Conservation (phyloP, 768 basidiomycete species). For the Cyclocybe aegerita region DNA sequence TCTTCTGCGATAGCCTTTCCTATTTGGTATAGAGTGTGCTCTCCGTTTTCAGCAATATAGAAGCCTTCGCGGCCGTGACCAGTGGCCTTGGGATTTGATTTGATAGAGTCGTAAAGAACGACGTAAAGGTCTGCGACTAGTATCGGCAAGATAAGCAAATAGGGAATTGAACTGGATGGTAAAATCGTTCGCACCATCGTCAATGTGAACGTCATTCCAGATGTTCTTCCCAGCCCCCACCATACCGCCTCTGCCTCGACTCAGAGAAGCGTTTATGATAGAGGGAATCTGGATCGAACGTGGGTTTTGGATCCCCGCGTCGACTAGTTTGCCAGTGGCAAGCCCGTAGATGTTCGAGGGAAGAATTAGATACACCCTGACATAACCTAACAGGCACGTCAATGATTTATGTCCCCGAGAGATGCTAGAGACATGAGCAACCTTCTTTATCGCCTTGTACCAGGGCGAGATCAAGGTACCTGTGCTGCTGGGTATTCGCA, state of each 20-base stretch:
- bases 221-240: slow-evolving; percentile 55
- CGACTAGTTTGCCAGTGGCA: slow-evolving; percentile 44
- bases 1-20: slow-evolving; percentile 36
- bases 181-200: slow-evolving; percentile 38
- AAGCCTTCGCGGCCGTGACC: slow-evolving; percentile 50
- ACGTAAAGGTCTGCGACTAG: slow-evolving; percentile 44
- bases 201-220: slow-evolving; percentile 56
- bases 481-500: slow-evolving; percentile 41
- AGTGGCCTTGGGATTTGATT: slow-evolving; percentile 22
- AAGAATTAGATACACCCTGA: slow-evolving; percentile 47
- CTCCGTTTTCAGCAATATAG: slow-evolving; percentile 55
- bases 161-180: neutral
- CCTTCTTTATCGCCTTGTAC: slow-evolving; percentile 49
- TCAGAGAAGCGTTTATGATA: slow-evolving; percentile 44
- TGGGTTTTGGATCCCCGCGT: slow-evolving; percentile 51
- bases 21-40: slow-evolving; percentile 44
- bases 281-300: slow-evolving; percentile 52
- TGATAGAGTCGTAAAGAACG: slow-evolving; percentile 38
- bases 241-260: slow-evolving; percentile 49
- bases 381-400: slow-evolving; percentile 35
- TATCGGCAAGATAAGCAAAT: neutral
- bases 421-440: slow-evolving; percentile 11
- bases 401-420: neutral
- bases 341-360: slow-evolving; percentile 62
- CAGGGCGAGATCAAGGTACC: slow-evolving; percentile 47